Conservation (phyloP, 129 eudicot species). For the Sambucus nigra region DNA sequence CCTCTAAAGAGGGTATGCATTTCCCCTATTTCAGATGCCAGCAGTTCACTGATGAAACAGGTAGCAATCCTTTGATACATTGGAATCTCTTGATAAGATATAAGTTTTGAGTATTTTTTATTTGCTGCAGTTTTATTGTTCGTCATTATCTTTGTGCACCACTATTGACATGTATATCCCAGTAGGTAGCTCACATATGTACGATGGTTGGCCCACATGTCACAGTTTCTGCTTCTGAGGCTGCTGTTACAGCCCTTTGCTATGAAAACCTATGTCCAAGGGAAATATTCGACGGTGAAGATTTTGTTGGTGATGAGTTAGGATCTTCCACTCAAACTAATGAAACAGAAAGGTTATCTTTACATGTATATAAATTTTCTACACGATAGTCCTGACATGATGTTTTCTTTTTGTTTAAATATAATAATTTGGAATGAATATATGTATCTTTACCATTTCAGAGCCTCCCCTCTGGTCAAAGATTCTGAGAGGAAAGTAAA, state of each 20-base stretch:
- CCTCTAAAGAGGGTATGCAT: slow-evolving; percentile 48
- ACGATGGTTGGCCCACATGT: slow-evolving; percentile 63
- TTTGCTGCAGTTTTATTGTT: no score
- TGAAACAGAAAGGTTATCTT: slow-evolving; percentile 44
- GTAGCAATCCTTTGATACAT: slow-evolving; percentile 11
- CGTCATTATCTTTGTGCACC: background rate
- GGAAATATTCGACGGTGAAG: slow-evolving; percentile 58
- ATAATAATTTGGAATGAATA: background rate
- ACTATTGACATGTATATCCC: background rate
- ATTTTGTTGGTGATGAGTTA: slow-evolving; percentile 22
- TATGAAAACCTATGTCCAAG: slow-evolving; percentile 59
- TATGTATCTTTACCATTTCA: slow-evolving; percentile 11
- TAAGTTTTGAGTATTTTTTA: background rate
- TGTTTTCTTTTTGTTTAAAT: background rate
- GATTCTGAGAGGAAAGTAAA: slow-evolving; percentile 30
- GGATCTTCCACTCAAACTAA: slow-evolving; percentile 23
- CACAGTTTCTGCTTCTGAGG: slow-evolving; percentile 77
- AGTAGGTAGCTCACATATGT: slow-evolving; percentile 68
- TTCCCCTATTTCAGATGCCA: slow-evolving; percentile 36
- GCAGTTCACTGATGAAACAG: slow-evolving; percentile 41
- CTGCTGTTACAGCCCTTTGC: slow-evolving; percentile 79
- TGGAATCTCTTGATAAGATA: background rate
- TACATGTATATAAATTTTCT: background rate
- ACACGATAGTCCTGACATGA: background rate
- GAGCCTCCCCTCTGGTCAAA: slow-evolving; percentile 32